These are phyloP conservation scores for Rhizopogon sp. DNA, from an alignment of 768 basidiomycete species.

Conservation along the genomic window DNA sequence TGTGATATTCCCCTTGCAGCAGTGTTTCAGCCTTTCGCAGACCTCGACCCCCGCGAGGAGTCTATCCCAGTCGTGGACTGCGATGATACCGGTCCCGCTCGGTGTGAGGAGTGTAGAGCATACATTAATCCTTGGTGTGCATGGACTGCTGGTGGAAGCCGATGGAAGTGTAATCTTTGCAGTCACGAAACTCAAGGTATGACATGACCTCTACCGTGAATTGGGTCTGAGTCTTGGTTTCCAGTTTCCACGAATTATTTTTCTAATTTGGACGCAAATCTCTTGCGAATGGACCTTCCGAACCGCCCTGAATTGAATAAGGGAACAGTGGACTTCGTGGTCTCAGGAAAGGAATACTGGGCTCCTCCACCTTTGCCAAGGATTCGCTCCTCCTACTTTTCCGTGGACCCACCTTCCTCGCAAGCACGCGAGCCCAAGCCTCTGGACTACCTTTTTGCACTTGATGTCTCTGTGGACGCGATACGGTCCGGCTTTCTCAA, in stretches of 20 bases:
- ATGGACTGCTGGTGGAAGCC: constrained; percentile 77
- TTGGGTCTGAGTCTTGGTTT: background rate
- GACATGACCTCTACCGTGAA: background rate
- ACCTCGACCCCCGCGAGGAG: constrained; percentile 73
- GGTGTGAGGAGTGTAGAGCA: constrained; percentile 80
- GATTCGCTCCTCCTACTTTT: constrained; percentile 48
- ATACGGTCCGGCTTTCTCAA: constrained; percentile 64
- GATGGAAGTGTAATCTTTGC: constrained; percentile 94
- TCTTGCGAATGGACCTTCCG: constrained; percentile 73
- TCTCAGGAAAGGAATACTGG: constrained; percentile 77
- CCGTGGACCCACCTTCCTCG: constrained; percentile 40
- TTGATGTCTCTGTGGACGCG: constrained; percentile 77
- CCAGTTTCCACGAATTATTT: constrained; percentile 81
- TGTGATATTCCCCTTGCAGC: constrained; percentile 84
- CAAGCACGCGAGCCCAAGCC: constrained; percentile 53
- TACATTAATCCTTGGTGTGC: constrained; percentile 95
- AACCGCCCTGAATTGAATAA: constrained; percentile 82
- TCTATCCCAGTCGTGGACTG: constrained; percentile 74
- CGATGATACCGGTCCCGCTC: constrained; percentile 67
- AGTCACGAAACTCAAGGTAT: constrained; percentile 76
- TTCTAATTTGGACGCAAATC: constrained; percentile 72
- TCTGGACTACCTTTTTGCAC: constrained; percentile 76
- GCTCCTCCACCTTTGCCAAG: constrained; percentile 60
- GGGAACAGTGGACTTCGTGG: constrained; percentile 89
- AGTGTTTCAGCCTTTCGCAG: constrained; percentile 86